Base-by-base conservation (phyloP, 495 filamentous ascomycete genomes). In the Venustampulla echinocandica region DNA sequence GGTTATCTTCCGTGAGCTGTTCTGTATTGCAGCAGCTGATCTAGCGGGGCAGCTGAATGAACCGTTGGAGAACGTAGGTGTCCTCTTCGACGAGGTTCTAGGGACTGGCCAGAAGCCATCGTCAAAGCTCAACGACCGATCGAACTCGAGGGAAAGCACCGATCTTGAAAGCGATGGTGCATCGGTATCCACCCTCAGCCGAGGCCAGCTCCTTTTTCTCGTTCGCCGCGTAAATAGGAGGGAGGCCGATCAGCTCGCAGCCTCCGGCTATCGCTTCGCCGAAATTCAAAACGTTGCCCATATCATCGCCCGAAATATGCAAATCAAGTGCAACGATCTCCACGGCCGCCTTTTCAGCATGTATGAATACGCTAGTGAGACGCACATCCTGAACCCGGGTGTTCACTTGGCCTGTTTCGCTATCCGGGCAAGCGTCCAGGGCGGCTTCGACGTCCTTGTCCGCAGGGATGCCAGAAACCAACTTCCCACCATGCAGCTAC, bases 1-100 rank as follows among this genome's bases (percentile, higher is more conserved):
- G 21, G 69, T 80, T 15, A 67, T 87, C 10, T 90, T 95, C 64
- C 83, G 86, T n/a, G 86, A 92, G 46, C 70, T 85, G 4, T 95
- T 95, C 64, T 94, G 87, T 52, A 68, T 87, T 14, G 79, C 88
- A 10, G 87, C 89, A 0, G 72, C 80, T 2, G 76, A 78, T 32
- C 75, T 95, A 10, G 84, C 89, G 9, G 66, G 73, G 1, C 69
- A 75, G 32, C 64, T 90, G 46, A 69, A 82, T 50, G 67, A 75
- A 24, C 66, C 75, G 2, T 60, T 93, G 1, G 69, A 73, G 4
- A 64, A 81, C 13, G 62, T 88, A 5, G 89, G 89, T 1, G 69
- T 82, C 13, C 71, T 95, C 2, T 92, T 85, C 66, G 82, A 92
- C 40, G 77, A 84, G 46, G 82, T 95, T 23, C 61, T 93, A 25